Evolutionary conservation across 2,329 filamentous ascomycete genomes (phyloP).

Genomic region (Fusarium pseudoanthophilum): DNA sequence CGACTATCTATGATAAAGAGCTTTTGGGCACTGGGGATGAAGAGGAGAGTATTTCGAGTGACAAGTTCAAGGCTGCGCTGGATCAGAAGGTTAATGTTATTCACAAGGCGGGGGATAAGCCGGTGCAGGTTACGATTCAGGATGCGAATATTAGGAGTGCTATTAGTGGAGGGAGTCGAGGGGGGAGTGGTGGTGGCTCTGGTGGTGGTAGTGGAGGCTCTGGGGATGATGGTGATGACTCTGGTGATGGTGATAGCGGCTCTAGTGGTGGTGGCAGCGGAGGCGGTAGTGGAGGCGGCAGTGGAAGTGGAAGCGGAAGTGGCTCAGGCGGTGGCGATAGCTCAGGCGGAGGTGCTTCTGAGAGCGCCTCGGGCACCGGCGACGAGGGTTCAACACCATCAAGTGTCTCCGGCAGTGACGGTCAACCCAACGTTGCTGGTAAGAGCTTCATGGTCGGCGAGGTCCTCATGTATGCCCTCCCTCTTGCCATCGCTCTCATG

Average conservation of each 20-base stretch:
- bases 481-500: neutral
- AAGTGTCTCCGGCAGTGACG: no score
- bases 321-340: neutral
- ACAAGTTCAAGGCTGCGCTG: neutral
- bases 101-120: slow-evolving; percentile 3
- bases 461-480: neutral
- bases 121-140: slow-evolving; percentile 9
- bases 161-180: neutral
- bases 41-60: neutral
- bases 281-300: neutral
- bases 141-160: slow-evolving; percentile 6
- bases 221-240: neutral
- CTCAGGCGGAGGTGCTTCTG: neutral
- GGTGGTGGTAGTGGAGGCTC: neutral
- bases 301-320: neutral
- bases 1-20: slow-evolving; percentile 1
- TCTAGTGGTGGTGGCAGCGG: no score
- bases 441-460: neutral
- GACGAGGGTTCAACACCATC: neutral
- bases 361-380: neutral
- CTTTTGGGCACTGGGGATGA: neutral
- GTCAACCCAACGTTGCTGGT: neutral
- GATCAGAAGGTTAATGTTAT: slow-evolving; percentile 13
- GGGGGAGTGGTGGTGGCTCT: neutral
- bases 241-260: neutral